Evolutionary conservation across 805 yeast species (phyloP), one percentile per base, ranked within the genome.

Genomic region (Metschnikowia orientalis): DNA sequence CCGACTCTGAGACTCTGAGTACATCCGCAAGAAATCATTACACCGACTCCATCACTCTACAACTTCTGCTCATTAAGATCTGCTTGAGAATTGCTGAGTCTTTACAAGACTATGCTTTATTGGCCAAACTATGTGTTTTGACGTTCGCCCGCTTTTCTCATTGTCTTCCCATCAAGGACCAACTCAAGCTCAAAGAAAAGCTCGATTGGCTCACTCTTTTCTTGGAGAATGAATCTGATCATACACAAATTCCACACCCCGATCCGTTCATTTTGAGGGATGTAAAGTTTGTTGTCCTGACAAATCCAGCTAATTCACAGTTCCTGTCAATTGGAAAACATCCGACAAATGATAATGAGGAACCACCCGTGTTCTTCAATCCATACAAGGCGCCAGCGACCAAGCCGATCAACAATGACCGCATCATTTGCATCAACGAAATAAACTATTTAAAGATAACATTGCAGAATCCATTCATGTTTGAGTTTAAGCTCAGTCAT

Each of bases 401-500:
- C 2, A 34, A 33, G 4, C 49, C 64, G 12, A 44, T 77, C 5
- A 78, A 79, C 11, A 74, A 73, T 42, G 83, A 78, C 20, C 42
- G 44, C 18, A 38, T 64, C 3, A 39, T 63, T 8, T 56, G 67
- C 14, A 53, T 51, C 19, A 58, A 59, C 31, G 95, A 87, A 33
- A 63, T 72, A 4, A 71, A 75, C 8, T 81, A 77, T 36, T 61
- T 83, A 11, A 52, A 62, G 5, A 59, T 85, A 2, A 59, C 65
- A 3, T 48, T 89, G 6, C 88, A 82, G 50, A 90, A 90, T 52
- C 95, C 95, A 6, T 86, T 77, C 58, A 73, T 74, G 5, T 86
- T 85, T 54, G 86, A 81, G 25, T 60, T 89, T 9, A 79, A 75
- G 23, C 59, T 89, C 4, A 62, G 65, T 12, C 70, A 70, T 18